Percentiles rank a stretch among this genome's conserved stretches.
These are phyloP conservation scores for Phytopythium chamaehyphon DNA, from an alignment of 352 stramenopile genomes.

Conservation along the genomic window DNA sequence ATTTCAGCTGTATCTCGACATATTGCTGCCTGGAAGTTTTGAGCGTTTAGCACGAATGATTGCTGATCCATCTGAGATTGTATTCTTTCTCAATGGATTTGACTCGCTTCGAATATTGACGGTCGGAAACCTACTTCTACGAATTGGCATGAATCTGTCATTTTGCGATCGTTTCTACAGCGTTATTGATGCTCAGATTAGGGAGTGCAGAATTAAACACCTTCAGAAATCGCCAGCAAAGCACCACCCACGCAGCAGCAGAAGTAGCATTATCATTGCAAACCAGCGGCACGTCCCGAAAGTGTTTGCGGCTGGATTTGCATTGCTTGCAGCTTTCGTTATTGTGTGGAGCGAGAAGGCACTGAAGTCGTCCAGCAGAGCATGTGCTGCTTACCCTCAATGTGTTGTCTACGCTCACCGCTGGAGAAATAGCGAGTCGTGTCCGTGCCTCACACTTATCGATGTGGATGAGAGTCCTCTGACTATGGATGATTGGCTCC, in stretches of 20 bases:
- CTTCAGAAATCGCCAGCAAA: not conserved
- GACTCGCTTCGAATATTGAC: conserved; percentile 19
- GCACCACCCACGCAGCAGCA: not conserved
- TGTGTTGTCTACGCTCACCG: conserved; percentile 28
- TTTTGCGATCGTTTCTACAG: conserved; percentile 23
- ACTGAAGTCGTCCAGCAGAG: conserved; percentile 7
- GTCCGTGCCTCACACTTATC: conserved; percentile 32
- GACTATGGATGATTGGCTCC: conserved; percentile 21
- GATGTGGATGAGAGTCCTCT: conserved; percentile 13
- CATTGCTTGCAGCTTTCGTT: conserved; percentile 7
- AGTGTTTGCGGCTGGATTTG: conserved; percentile 13
- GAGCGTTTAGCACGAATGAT: conserved; percentile 14
- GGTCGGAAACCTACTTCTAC: conserved; percentile 11
- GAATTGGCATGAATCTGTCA: conserved; percentile 22
- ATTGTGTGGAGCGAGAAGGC: conserved; percentile 11
- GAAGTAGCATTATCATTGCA: too few relatives aligned
- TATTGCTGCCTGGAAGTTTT: conserved; percentile 11
- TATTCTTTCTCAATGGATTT: conserved; percentile 17
- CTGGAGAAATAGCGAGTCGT: conserved; percentile 13
- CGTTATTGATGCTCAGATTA: conserved; percentile 13
- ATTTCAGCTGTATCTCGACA: conserved; percentile 11
- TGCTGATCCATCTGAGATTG: conserved; percentile 14
- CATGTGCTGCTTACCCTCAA: conserved; percentile 19
- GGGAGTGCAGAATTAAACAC: conserved; percentile 1
- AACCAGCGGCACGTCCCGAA: conserved; percentile 15